A percentile compares a stretch with the other conserved stretches of the same genome.
Evolutionary conservation across 257 asterid genomes (phyloP).

Genomic region (Mentha longifolia): DNA sequence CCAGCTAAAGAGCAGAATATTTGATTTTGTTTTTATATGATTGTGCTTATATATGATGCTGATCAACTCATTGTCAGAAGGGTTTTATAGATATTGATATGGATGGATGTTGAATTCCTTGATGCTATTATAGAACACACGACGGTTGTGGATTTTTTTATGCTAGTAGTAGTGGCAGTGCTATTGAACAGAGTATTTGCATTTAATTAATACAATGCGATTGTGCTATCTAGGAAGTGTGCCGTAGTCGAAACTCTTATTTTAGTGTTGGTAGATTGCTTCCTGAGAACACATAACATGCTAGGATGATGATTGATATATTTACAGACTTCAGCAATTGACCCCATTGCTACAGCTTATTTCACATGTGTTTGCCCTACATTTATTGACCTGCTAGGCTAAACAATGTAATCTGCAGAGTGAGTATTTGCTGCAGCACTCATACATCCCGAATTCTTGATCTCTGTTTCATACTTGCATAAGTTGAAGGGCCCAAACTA

Average conservation of each 20-base stretch:
- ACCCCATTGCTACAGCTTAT: no score
- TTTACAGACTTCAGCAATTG: neutral
- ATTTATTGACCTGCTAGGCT: neutral
- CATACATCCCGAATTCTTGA: slow-evolving; percentile 8
- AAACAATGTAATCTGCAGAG: neutral
- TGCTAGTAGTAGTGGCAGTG: no score
- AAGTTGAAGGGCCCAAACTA: no score
- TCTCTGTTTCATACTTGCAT: slow-evolving; percentile 6
- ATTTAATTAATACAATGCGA: neutral
- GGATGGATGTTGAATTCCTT: neutral
- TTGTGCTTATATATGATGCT: neutral
- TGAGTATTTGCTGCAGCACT: neutral
- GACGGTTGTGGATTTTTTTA: neutral
- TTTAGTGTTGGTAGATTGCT: neutral
- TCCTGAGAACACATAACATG: no score
- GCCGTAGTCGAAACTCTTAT: neutral
- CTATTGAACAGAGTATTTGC: neutral
- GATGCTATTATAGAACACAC: neutral
- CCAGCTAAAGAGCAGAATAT: neutral
- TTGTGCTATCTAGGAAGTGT: no score
- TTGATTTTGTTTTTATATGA: neutral
- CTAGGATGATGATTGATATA: no score
- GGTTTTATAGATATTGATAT: neutral
- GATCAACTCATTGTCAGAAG: neutral
- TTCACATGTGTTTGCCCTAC: no score